Base-by-base conservation (phyloP, 768 basidiomycete species). In the Rhodotorula babjevae region DNA sequence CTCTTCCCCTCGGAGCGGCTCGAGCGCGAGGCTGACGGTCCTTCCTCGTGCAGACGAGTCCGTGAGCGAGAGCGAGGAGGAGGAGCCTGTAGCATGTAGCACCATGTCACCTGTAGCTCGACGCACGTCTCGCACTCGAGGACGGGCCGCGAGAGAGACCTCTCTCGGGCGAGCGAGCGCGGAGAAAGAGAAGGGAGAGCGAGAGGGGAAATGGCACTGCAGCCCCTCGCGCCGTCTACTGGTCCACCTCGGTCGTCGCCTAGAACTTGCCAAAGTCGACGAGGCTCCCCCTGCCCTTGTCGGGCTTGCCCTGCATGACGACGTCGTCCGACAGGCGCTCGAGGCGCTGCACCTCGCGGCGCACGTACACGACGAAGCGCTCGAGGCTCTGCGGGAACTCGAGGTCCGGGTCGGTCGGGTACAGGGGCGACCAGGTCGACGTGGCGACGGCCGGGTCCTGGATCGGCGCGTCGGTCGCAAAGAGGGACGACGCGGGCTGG, bases 301-400 rank as follows among this genome's bases (percentile, higher is more conserved):
- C 63, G 65, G 61, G 57, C 56, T 61, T 62, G 27, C 74, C 77
- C 47, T 65, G 63, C 50, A 74, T 63, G 40, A 85, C 79, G 58
- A 80, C 80, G 53, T 81, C 82, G 71, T 88, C 87, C 3, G 82
- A 77, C 36, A 88, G 72, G 33, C 67, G 69, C 69, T 94, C 89
- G 46, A 96, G 82, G 64, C 92, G 80, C 27, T 83, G 82, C 47
- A 90, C 82, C 82, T 95, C 93, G 65, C 86, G 83, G 60, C 93
- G 83, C 27, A 91, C 80, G 76, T 91, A 94, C 50, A 78, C 79
- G 19, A 90, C 88, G 25, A 93, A 80, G 36, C 84, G 84, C 33
- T 88, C 85, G 86, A 96, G 88, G 18, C 88, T 84, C 78, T 88
- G 90, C 63, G 84, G 82, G 21, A 93, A 84, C 44, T 82, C 80